Percentiles rank a stretch among this genome's conserved stretches.
These are phyloP conservation scores for Lachnellula cervina DNA, from an alignment of 2,329 filamentous ascomycete genomes.

Conservation along the genomic window DNA sequence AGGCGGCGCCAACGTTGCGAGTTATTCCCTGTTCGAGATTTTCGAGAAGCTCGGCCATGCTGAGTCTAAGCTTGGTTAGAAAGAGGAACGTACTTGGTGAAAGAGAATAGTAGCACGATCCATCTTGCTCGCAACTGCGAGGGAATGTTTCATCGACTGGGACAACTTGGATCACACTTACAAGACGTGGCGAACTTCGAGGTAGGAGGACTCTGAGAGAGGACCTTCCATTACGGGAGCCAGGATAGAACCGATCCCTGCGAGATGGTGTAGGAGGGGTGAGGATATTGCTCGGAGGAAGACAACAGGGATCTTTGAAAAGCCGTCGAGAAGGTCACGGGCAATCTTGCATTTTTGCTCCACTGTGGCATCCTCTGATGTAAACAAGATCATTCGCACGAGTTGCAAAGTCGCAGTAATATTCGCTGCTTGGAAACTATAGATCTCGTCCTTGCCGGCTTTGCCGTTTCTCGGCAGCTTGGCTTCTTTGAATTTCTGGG, in stretches of 20 bases:
- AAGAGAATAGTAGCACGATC: too few relatives aligned
- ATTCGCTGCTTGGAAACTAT: conserved; percentile 46
- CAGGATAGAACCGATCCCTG: conserved; percentile 45
- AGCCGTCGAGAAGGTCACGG: conserved; percentile 39
- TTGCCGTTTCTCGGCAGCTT: not conserved
- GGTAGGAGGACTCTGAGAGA: conserved; percentile 16
- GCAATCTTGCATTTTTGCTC: conserved; percentile 43
- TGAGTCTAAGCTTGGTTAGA: conserved; percentile 19
- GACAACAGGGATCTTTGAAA: conserved; percentile 38
- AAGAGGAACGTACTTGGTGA: too few relatives aligned
- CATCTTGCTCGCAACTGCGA: too few relatives aligned
- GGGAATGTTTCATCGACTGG: not conserved
- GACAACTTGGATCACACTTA: conserved; percentile 13
- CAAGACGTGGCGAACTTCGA: conserved; percentile 36
- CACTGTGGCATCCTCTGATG: conserved; percentile 33
- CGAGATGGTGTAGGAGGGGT: conserved; percentile 44
- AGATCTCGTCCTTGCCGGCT: conserved; percentile 20
- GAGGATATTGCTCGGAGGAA: conserved; percentile 45
- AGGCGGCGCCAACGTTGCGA: conserved; percentile 34
- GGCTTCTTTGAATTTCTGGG: conserved; percentile 16
- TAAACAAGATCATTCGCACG: conserved; percentile 43
- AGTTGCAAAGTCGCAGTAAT: conserved; percentile 41
- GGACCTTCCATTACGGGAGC: conserved; percentile 38
- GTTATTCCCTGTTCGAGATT: conserved; percentile 39
- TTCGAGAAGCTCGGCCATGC: conserved; percentile 42